phyloP scores from a whole-genome alignment of 2,329 filamentous ascomycete genomes.

The Raffaelea albimanens region DNA sequence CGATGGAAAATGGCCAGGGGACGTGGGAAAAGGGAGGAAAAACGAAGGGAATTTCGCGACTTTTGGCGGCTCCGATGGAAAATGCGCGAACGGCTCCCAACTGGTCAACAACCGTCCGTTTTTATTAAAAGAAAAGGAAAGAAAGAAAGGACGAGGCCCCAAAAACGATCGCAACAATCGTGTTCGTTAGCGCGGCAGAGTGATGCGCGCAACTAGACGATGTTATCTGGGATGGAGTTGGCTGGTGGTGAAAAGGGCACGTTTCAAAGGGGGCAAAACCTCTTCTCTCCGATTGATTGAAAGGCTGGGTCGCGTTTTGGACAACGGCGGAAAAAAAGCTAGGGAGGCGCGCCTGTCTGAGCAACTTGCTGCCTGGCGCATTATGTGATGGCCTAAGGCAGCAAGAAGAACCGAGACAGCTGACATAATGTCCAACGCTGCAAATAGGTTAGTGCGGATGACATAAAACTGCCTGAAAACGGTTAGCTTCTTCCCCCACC shows the following conservation, averaged over 20 bases:
- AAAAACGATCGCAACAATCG: neutral
- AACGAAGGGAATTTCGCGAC: neutral
- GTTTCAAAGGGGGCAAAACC: neutral
- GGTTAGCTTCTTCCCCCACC: neutral
- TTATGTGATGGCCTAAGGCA: neutral
- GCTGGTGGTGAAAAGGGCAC: neutral
- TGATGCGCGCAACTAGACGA: neutral
- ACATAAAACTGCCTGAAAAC: neutral
- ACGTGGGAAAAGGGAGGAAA: neutral
- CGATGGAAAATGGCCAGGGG: neutral
- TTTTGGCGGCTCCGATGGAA: no score
- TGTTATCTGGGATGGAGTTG: slow-evolving; percentile 1
- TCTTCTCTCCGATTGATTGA: slow-evolving; percentile 3
- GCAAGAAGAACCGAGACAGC: neutral
- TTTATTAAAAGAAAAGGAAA: no score
- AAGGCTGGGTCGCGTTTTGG: slow-evolving; percentile 7
- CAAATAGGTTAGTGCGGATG: no score
- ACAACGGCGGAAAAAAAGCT: slow-evolving; percentile 5
- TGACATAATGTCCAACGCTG: no score
- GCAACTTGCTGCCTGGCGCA: slow-evolving; percentile 5
- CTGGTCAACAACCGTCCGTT: no score
- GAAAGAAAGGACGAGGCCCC: neutral
- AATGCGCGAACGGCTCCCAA: no score
- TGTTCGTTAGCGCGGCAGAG: neutral
- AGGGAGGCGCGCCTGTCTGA: neutral